Conservation (phyloP, 495 filamentous ascomycete species). For the Neurospora sp. region DNA sequence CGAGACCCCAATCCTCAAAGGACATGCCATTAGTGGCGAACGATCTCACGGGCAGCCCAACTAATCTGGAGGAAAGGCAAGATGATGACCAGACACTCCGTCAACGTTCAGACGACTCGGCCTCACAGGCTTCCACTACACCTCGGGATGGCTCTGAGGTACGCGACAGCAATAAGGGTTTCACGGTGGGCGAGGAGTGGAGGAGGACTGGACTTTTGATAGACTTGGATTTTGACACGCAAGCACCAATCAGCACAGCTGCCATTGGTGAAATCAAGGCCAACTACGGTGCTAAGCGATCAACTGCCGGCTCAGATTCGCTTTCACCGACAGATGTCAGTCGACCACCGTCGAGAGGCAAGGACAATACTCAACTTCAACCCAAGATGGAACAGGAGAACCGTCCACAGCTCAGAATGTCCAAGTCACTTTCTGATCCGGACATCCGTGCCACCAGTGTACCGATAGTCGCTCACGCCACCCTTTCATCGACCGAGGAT, state of each 20-base stretch:
- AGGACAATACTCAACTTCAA: background rate
- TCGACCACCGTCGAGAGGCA: background rate
- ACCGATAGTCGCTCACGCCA: background rate
- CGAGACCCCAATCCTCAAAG: constrained; percentile 33
- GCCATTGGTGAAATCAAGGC: background rate
- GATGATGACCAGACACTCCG: constrained; percentile 18
- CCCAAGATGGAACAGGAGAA: background rate
- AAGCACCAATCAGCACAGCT: constrained; percentile 4
- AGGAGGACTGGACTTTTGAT: constrained; percentile 24
- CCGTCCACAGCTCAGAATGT: background rate
- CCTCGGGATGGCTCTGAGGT: constrained; percentile 11
- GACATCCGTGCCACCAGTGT: background rate
- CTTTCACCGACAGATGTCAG: background rate
- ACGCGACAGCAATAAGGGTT: background rate
- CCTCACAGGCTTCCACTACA: constrained; percentile 14
- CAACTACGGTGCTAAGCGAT: background rate
- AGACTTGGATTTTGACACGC: constrained; percentile 26
- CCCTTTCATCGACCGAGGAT: background rate
- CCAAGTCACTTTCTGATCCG: constrained; percentile 5
- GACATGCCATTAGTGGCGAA: constrained; percentile 10
- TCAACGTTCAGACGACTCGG: constrained; percentile 7
- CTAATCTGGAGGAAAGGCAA: background rate
- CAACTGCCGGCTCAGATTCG: background rate
- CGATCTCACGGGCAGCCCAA: background rate
- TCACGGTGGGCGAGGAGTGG: constrained; percentile 23